A percentile compares a stretch with the other conserved stretches of the same genome.
Evolutionary conservation across 1,284 basidiomycete genomes (phyloP).

Genomic region (Puccinia horiana): DNA sequence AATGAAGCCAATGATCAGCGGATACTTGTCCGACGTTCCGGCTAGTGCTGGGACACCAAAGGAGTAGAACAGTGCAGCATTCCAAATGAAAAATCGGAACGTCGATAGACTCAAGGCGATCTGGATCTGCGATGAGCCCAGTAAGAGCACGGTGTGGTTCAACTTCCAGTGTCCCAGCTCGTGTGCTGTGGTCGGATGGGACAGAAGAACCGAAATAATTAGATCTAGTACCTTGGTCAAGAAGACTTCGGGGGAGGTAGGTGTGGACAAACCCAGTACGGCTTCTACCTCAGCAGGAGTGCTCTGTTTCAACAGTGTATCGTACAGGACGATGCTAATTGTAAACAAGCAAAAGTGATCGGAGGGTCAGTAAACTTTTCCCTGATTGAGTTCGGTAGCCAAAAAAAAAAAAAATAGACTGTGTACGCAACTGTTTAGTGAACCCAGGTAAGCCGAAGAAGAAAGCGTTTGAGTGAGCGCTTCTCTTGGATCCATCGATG

Average conservation of each 20-base stretch:
- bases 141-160: conserved; percentile 80
- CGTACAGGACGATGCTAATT: conserved; percentile 86
- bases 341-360: conserved; percentile 2
- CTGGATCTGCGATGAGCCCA: conserved; percentile 81
- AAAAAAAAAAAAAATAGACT: background rate
- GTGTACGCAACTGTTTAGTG: conserved; percentile 22
- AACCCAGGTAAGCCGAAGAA: conserved; percentile 54
- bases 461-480: conserved; percentile 84
- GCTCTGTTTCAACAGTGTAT: conserved; percentile 89
- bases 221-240: background rate
- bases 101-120: conserved; percentile 80
- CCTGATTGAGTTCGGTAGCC: conserved; percentile 41
- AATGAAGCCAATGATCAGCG: conserved; percentile 83
- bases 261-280: conserved; percentile 62
- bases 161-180: conserved; percentile 95
- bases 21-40: conserved; percentile 60
- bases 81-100: conserved; percentile 88
- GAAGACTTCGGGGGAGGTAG: background rate
- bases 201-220: conserved; percentile 43
- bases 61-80: conserved; percentile 75
- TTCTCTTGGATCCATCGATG: conserved; percentile 94
- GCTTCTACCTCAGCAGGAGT: conserved; percentile 86
- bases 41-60: conserved; percentile 79
- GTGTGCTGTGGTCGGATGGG: conserved; percentile 64
- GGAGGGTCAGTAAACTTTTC: conserved; percentile 63